These are phyloP conservation scores for Boletus reticuloceps DNA, from an alignment of 768 basidiomycete species.

Conservation along the genomic window DNA sequence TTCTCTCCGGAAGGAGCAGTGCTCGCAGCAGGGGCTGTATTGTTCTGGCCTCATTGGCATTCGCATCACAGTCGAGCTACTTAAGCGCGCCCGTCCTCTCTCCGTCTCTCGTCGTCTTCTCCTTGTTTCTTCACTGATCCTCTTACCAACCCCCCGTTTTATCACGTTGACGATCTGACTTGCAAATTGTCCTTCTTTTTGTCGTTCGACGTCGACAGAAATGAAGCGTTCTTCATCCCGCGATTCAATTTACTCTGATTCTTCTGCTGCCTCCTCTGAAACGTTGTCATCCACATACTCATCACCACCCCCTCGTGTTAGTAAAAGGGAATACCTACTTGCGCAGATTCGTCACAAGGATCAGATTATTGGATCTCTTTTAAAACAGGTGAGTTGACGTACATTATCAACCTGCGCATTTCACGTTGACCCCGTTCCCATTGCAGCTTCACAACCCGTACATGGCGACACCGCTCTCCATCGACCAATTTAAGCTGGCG, in stretches of 20 bases:
- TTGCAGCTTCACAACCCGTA: constrained; percentile 69
- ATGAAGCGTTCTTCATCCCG: constrained; percentile 20
- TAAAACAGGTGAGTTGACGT: constrained; percentile 62
- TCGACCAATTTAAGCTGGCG: constrained; percentile 75
- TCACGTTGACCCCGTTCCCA: neutral
- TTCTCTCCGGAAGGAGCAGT: constrained; percentile 10
- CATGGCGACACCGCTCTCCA: constrained; percentile 72
- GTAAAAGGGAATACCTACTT: constrained; percentile 83
- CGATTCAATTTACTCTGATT: constrained; percentile 19
- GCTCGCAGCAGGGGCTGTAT: constrained; percentile 16
- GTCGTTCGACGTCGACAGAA: neutral
- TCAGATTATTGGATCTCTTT: constrained; percentile 76
- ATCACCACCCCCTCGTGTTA: constrained; percentile 36
- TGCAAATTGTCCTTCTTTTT: neutral
- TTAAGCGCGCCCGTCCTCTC: constrained; percentile 12
- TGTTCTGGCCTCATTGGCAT: neutral
- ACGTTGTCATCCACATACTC: constrained; percentile 36
- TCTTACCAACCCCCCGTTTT: neutral
- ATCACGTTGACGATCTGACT: neutral
- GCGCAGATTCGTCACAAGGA: constrained; percentile 88
- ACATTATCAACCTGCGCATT: neutral
- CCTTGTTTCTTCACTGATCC: neutral
- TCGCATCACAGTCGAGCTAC: constrained; percentile 11
- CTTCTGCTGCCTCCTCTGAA: constrained; percentile 34
- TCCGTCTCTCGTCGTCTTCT: neutral